phyloP scores from a whole-genome alignment of 768 basidiomycete species.

The Clitopilus hobsonii region DNA sequence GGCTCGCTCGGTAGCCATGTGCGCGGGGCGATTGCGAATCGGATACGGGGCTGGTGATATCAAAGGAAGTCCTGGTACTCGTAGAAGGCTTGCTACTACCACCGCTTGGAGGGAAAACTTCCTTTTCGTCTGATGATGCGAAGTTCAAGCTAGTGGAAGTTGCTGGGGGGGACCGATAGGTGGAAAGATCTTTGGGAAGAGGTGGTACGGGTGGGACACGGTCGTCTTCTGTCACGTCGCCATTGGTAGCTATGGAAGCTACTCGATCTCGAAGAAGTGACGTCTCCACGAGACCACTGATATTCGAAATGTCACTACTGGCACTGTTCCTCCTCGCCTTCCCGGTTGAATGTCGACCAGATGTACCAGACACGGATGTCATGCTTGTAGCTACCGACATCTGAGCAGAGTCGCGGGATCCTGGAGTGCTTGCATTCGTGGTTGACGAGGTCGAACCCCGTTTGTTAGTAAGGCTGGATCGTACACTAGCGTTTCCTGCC shows the following conservation, averaged over 20 bases:
- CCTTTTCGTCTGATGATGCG: constrained; percentile 42
- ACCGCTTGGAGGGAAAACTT: constrained; percentile 38
- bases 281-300: constrained; percentile 62
- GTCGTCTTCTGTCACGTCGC: constrained; percentile 56
- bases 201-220: constrained; percentile 92
- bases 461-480: constrained; percentile 79
- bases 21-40: constrained; percentile 16
- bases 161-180: constrained; percentile 64
- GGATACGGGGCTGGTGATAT: constrained; percentile 25
- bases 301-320: constrained; percentile 77
- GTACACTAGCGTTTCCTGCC: constrained; percentile 45
- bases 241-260: constrained; percentile 52
- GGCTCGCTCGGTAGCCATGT: constrained; percentile 28
- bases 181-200: constrained; percentile 84
- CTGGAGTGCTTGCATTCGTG: constrained; percentile 76
- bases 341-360: constrained; percentile 66
- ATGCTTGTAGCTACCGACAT: constrained; percentile 74
- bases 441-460: constrained; percentile 88
- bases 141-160: constrained; percentile 52
- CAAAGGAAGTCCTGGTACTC: constrained; percentile 47
- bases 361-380: constrained; percentile 70
- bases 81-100: constrained; percentile 41
- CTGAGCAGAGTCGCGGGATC: constrained; percentile 84
- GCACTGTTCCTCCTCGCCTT: constrained; percentile 78
- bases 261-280: constrained; percentile 63